A percentile compares a stretch with the other conserved stretches of the same genome.
Evolutionary conservation across 2,329 filamentous ascomycete genomes (phyloP).

Genomic region (Aspergillus eucalypticola): DNA sequence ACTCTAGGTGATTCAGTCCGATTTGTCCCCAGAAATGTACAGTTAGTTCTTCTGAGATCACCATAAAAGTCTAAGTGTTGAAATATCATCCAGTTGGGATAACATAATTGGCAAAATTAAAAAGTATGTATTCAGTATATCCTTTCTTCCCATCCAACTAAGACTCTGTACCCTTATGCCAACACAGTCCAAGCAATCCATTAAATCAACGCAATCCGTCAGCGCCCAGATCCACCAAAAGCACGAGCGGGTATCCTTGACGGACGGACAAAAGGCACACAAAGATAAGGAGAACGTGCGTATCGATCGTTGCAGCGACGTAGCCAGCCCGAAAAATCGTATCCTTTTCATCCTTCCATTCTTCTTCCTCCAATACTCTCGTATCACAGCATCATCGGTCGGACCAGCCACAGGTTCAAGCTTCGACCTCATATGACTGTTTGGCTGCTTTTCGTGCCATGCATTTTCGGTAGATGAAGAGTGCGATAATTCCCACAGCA

Average conservation of each 20-base stretch:
- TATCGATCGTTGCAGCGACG: not conserved
- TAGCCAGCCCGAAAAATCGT: not conserved
- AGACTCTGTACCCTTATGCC: not conserved
- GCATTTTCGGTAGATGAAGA: conserved; percentile 53
- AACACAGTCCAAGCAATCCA: not conserved
- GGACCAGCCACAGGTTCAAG: not conserved
- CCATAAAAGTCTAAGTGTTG: not conserved
- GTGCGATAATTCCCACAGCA: conserved; percentile 49
- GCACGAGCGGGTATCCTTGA: conserved; percentile 3
- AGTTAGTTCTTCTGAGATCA: too few species aligned
- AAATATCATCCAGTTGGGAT: not conserved
- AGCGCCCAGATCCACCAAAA: not conserved
- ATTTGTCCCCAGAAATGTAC: too few species aligned
- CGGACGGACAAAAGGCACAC: not conserved
- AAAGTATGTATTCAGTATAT: not conserved
- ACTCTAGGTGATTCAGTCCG: too few species aligned
- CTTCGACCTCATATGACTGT: conserved; percentile 18
- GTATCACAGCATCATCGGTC: not conserved
- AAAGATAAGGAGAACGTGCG: not conserved
- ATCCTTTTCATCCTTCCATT: not conserved
- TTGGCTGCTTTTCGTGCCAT: conserved; percentile 32
- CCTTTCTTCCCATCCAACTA: not conserved
- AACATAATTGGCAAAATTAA: not conserved
- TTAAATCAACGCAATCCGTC: not conserved
- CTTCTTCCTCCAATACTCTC: not conserved